Evolutionary conservation across 805 yeast genomes (phyloP).

Genomic region (Kurtzmaniella cleridarum): DNA sequence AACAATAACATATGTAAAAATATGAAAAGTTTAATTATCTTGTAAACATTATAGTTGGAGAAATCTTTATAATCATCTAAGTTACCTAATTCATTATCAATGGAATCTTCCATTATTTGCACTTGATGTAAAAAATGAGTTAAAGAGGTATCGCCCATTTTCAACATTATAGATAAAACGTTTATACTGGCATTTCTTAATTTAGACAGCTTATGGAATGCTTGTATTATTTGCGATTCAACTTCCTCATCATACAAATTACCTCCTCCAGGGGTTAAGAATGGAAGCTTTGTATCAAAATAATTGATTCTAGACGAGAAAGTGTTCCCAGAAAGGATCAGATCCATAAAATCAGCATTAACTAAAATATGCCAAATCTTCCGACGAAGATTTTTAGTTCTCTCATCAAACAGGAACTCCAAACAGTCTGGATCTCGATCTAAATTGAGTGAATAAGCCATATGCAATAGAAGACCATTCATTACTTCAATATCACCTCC

Average conservation of each 20-base stretch:
- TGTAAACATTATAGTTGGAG: neutral
- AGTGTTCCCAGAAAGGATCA: slow-evolving; percentile 42
- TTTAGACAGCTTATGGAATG: neutral
- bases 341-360: slow-evolving; percentile 38
- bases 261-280: slow-evolving; percentile 5
- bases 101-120: neutral
- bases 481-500: slow-evolving; percentile 9
- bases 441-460: slow-evolving; percentile 27
- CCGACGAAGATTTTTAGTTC: slow-evolving; percentile 43
- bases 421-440: slow-evolving; percentile 26
- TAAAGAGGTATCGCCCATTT: neutral
- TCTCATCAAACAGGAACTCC: slow-evolving; percentile 10
- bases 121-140: neutral
- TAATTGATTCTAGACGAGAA: slow-evolving; percentile 28
- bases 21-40: neutral
- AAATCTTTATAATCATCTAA: slow-evolving; percentile 1
- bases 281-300: slow-evolving; percentile 48
- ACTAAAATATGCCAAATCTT: slow-evolving; percentile 54
- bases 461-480: slow-evolving; percentile 17
- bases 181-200: neutral
- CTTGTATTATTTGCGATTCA: slow-evolving; percentile 4
- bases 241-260: slow-evolving; percentile 7
- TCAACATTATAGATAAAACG: neutral
- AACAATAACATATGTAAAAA: neutral
- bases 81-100: neutral